Base-by-base conservation (phyloP, 2,329 filamentous ascomycete species). In the Colletotrichum sp. region DNA sequence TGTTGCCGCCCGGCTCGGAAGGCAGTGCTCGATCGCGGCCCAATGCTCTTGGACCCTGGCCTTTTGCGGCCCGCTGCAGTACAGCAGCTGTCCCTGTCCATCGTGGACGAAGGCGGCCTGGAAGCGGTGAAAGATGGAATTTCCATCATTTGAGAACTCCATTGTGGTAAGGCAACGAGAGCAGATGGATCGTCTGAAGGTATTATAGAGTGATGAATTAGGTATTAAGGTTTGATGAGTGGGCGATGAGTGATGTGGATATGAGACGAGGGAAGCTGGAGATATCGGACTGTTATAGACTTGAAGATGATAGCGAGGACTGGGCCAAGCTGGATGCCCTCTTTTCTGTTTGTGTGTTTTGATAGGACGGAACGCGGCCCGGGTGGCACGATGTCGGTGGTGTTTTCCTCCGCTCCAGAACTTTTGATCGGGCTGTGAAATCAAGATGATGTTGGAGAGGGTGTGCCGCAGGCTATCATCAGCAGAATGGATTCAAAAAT, bases 121-220 rank as follows among this genome's bases (percentile, higher is more conserved):
- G 30, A 76, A 76, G 26, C 73, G 75, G 59, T 77, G 75, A 18
- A 76, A 77, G 14, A 76, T 34, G 7, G 75, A 77, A 24, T 52
- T 73, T 18, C 75, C 75, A 48, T 69, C 56, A 56, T 77, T 77
- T 9, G 75, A 76, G 48, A 77, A 71, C 10, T 77, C 75, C 75
- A 77, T 77, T 18, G 34, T 28, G 28, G n/a, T 52, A 52, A 52
- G 43, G 43, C n/a, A 52, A 52, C 43, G 24, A 38, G 55, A 10
- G 18, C 14, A 66, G 43, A 59, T n/a, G 36, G 10, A 24, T 43
- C 6, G 30, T 56, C 43, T 34, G 14, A 48, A 38, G 14, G 32
- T 62, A 14, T 21, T 24, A 61, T 16, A 59, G 55, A 30, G 18
- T 36, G 34, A 28, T 48, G 55, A 61, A 63, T 73, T 63, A 75